A percentile compares a stretch with the other conserved stretches of the same genome.
These are phyloP conservation scores for Geopyxis carbonaria DNA, from an alignment of 495 filamentous ascomycete species.

Conservation along the genomic window DNA sequence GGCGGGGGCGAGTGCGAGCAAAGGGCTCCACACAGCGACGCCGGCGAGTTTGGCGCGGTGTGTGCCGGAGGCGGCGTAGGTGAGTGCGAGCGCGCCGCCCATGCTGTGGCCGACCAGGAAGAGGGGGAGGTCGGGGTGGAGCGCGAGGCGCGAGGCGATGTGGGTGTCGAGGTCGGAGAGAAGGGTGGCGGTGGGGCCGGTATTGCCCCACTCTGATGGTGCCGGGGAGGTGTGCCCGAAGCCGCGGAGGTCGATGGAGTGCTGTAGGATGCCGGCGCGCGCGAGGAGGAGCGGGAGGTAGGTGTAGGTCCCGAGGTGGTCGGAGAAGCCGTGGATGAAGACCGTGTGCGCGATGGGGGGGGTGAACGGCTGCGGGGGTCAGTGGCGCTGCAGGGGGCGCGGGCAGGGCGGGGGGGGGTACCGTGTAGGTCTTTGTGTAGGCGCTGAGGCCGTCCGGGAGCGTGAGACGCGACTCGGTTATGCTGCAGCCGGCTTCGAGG, in stretches of 20 bases:
- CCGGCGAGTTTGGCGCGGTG: slow-evolving; percentile 24
- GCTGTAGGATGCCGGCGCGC: slow-evolving; percentile 50
- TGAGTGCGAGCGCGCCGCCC: slow-evolving; percentile 57
- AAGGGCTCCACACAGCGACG: slow-evolving; percentile 36
- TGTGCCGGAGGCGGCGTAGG: slow-evolving; percentile 28
- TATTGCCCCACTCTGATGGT: slow-evolving; percentile 40
- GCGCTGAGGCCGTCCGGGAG: slow-evolving; percentile 39
- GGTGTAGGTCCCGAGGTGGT: slow-evolving; percentile 61
- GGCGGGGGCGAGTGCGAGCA: slow-evolving; percentile 47
- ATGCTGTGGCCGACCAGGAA: slow-evolving; percentile 77
- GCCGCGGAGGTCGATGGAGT: slow-evolving; percentile 64
- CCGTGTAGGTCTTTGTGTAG: slow-evolving; percentile 78
- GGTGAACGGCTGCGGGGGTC: slow-evolving; percentile 30
- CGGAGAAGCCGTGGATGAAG: slow-evolving; percentile 75
- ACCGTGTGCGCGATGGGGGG: slow-evolving; percentile 47
- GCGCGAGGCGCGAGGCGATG: slow-evolving; percentile 30
- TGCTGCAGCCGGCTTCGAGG: too few species aligned
- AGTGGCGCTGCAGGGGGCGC: slow-evolving; percentile 9
- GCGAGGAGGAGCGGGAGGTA: slow-evolving; percentile 52
- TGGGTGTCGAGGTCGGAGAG: slow-evolving; percentile 62
- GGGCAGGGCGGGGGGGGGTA: slow-evolving; percentile 28
- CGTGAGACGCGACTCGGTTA: slow-evolving; percentile 5
- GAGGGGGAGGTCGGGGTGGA: slow-evolving; percentile 35
- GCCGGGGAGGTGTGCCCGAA: slow-evolving; percentile 38
- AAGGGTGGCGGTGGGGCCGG: slow-evolving; percentile 52